A percentile compares a stretch with the other conserved stretches of the same genome.
Evolutionary conservation across 495 filamentous ascomycete genomes (phyloP).

Genomic region (Cenococcum geophilum): DNA sequence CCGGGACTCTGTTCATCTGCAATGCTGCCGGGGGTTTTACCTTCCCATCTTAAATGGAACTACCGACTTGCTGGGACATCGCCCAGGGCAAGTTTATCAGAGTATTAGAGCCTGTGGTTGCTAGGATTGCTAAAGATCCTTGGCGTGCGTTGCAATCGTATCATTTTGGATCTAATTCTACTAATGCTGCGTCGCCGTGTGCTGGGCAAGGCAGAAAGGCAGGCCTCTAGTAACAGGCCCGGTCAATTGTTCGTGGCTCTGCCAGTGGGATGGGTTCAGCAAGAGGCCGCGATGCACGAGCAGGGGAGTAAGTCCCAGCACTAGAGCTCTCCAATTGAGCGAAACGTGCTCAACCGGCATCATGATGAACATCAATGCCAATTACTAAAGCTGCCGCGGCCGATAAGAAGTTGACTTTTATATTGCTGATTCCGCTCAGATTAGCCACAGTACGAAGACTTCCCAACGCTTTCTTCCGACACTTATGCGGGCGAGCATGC

Average conservation of each 20-base stretch:
- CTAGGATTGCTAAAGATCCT: background rate
- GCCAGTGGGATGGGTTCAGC: background rate
- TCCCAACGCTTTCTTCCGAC: slow-evolving; percentile 3
- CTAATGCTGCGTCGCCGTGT: background rate
- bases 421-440: slow-evolving; percentile 29
- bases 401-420: slow-evolving; percentile 29
- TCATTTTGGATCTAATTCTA: background rate
- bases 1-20: background rate
- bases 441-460: slow-evolving; percentile 12
- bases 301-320: slow-evolving; percentile 2
- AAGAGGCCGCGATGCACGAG: background rate
- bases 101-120: slow-evolving; percentile 4
- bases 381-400: slow-evolving; percentile 23
- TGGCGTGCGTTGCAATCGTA: background rate
- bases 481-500: slow-evolving; percentile 19
- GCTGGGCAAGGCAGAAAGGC: background rate
- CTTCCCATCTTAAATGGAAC: slow-evolving; percentile 23
- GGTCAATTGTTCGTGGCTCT: background rate
- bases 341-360: slow-evolving; percentile 12
- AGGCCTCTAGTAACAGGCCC: background rate
- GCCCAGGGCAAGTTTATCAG: slow-evolving; percentile 29
- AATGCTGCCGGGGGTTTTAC: slow-evolving; percentile 19
- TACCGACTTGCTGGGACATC: slow-evolving; percentile 22
- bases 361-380: slow-evolving; percentile 17
- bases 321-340: slow-evolving; percentile 17